Evolutionary conservation across 2,329 filamentous ascomycete species (phyloP).

Genomic region (Diaporthe caulivora): DNA sequence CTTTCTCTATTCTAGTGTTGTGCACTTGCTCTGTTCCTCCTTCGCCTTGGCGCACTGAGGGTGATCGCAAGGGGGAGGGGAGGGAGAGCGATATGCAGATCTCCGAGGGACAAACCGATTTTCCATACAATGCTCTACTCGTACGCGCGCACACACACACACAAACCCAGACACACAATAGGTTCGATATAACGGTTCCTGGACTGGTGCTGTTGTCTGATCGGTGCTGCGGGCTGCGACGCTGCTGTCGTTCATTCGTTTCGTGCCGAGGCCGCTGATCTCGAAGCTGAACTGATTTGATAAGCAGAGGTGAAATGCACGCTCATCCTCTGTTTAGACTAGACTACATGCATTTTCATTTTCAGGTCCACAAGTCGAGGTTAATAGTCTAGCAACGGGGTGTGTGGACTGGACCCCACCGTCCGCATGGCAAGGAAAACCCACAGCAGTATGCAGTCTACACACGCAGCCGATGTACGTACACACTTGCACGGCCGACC

Average conservation of each 20-base stretch:
- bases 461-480: not conserved
- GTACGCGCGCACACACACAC: too few species aligned
- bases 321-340: too few species aligned
- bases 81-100: not conserved
- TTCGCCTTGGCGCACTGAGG: too few species aligned
- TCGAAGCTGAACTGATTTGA: not conserved
- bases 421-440: conserved; percentile 3
- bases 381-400: not conserved
- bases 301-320: not conserved
- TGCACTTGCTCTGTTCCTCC: too few species aligned
- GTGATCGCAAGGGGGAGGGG: too few species aligned
- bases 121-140: not conserved
- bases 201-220: not conserved
- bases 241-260: not conserved
- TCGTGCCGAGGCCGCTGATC: not conserved
- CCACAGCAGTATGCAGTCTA: not conserved
- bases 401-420: too few species aligned
- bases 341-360: too few species aligned
- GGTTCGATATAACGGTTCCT: conserved; percentile 3
- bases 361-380: too few species aligned
- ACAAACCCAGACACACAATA: not conserved
- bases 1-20: too few species aligned
- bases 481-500: conserved; percentile 4
- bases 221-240: not conserved
- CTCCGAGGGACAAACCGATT: conserved; percentile 25